Conservation (phyloP, 1,284 basidiomycete genomes). For the Erythrobasidium hasegawianum region DNA sequence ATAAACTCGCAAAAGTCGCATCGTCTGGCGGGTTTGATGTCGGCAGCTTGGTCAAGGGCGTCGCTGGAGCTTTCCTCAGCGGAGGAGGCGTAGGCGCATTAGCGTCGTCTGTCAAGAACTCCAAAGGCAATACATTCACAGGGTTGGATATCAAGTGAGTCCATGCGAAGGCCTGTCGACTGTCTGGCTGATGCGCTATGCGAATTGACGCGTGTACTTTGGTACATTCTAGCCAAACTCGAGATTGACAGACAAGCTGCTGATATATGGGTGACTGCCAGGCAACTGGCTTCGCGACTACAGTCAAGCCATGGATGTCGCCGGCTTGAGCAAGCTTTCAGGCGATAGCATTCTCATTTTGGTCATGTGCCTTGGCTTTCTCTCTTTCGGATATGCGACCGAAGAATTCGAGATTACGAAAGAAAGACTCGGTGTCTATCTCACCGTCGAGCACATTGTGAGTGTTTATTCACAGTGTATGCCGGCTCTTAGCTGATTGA, state of each 20-base stretch:
- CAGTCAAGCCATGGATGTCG: slow-evolving; percentile 74
- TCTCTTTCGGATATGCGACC: slow-evolving; percentile 49
- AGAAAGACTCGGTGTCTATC: slow-evolving; percentile 80
- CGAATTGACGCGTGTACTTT: slow-evolving; percentile 43
- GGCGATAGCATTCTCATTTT: slow-evolving; percentile 76
- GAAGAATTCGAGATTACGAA: slow-evolving; percentile 82
- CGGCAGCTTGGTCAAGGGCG: slow-evolving; percentile 41
- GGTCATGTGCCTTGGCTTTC: slow-evolving; percentile 73
- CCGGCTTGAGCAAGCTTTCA: slow-evolving; percentile 53
- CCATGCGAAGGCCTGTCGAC: background rate
- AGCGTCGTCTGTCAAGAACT: background rate
- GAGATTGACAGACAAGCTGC: background rate
- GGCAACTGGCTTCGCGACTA: slow-evolving; percentile 68
- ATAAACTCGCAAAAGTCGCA: slow-evolving; percentile 16
- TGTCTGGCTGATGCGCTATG: background rate
- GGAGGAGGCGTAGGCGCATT: slow-evolving; percentile 36
- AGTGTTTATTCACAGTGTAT: slow-evolving; percentile 44
- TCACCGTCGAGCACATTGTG: slow-evolving; percentile 78
- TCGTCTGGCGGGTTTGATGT: slow-evolving; percentile 23
- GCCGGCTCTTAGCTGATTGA: slow-evolving; percentile 45
- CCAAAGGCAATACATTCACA: slow-evolving; percentile 42
- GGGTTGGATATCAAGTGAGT: slow-evolving; percentile 43
- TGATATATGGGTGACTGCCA: background rate
- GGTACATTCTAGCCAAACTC: slow-evolving; percentile 22
- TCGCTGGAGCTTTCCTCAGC: slow-evolving; percentile 42